phyloP scores from a whole-genome alignment of 805 yeast species.

The Ogataea siamensis region DNA sequence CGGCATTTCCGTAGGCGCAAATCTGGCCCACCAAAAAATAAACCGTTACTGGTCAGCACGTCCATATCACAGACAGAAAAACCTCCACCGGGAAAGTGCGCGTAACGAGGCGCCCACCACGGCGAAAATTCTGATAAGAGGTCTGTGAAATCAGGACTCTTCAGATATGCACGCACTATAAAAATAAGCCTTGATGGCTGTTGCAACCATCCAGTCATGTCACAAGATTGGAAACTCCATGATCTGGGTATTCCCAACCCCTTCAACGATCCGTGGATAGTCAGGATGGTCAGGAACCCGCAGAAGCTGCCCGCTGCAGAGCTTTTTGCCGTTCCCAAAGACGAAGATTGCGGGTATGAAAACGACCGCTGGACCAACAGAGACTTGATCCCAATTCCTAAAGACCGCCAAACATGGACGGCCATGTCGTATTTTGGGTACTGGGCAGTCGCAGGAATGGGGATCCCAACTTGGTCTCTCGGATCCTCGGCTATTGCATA shows the following conservation, averaged over 20 bases:
- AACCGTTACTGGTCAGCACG: too few species aligned
- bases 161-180: background rate
- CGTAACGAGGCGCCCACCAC: background rate
- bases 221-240: conserved; percentile 10
- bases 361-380: conserved; percentile 36
- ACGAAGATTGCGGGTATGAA: conserved; percentile 28
- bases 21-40: too few species aligned
- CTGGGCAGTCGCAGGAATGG: conserved; percentile 39
- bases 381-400: conserved; percentile 46
- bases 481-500: conserved; percentile 21
- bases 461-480: conserved; percentile 23
- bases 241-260: conserved; percentile 20
- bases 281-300: conserved; percentile 17
- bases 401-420: conserved; percentile 47
- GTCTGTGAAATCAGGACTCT: conserved; percentile 5
- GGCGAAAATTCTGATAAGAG: background rate
- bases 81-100: background rate
- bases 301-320: conserved; percentile 15
- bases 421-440: conserved; percentile 40
- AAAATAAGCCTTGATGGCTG: background rate
- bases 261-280: conserved; percentile 19
- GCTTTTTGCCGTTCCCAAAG: conserved; percentile 32
- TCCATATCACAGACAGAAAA: too few species aligned
- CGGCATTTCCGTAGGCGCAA: too few species aligned
- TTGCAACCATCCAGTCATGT: background rate